Percentiles rank a stretch among this genome's conserved stretches.
phyloP scores from a whole-genome alignment of 2,329 filamentous ascomycete genomes.

The Piedraia hortae region DNA sequence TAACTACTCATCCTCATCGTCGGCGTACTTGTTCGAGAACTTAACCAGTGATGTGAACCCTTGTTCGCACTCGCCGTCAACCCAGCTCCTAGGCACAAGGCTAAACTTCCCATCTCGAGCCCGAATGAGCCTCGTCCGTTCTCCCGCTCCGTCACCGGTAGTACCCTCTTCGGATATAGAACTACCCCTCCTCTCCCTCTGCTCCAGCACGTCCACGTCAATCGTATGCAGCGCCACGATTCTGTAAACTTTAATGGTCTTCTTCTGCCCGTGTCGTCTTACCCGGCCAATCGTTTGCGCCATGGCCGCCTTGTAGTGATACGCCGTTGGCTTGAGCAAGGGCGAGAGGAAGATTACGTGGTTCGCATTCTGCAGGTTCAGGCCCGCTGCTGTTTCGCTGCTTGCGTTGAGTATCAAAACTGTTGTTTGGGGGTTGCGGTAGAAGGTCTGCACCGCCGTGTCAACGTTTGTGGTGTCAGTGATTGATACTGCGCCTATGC shows the following conservation, averaged over 20 bases:
- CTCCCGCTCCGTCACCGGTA: conserved; percentile 2
- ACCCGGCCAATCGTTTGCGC: conserved; percentile 35
- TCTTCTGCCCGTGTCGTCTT: conserved; percentile 29
- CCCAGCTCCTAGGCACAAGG: conserved; percentile 11
- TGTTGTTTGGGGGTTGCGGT: conserved; percentile 12
- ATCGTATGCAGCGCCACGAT: conserved; percentile 55
- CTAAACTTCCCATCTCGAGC: conserved; percentile 9
- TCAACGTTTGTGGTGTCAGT: conserved; percentile 6
- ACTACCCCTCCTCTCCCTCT: conserved; percentile 13
- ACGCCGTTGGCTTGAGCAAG: conserved; percentile 21
- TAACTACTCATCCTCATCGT: conserved; percentile 13
- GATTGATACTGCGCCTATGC: conserved; percentile 15
- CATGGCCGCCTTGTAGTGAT: conserved; percentile 30
- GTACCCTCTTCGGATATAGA: conserved; percentile 6
- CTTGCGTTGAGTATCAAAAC: conserved; percentile 30
- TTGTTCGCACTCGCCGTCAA: conserved; percentile 10
- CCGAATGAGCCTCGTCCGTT: conserved; percentile 10
- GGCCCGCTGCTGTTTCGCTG: conserved; percentile 29
- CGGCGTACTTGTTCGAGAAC: conserved; percentile 10
- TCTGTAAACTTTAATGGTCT: conserved; percentile 32
- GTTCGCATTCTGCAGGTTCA: conserved; percentile 33
- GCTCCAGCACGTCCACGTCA: conserved; percentile 21
- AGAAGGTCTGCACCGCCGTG: too few species aligned
- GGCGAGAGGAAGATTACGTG: conserved; percentile 36
- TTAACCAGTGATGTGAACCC: conserved; percentile 12